A percentile compares a stretch with the other conserved stretches of the same genome.
Conservation (phyloP, 2,329 filamentous ascomycete genomes). For the Boeremia exigua region DNA sequence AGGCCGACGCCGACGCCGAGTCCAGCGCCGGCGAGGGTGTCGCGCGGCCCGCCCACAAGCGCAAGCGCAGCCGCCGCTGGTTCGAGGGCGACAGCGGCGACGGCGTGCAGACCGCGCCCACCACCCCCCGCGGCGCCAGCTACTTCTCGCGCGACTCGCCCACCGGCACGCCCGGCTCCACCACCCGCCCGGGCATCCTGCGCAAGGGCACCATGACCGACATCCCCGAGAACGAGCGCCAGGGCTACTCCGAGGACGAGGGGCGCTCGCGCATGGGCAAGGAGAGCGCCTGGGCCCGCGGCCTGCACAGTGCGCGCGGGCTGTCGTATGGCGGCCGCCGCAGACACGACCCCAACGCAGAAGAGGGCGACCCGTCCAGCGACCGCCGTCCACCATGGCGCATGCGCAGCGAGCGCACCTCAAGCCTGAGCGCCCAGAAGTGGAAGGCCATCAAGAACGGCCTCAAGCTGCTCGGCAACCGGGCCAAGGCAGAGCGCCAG, state of each 20-base stretch:
- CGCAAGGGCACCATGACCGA: constrained; percentile 57
- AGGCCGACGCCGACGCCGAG: constrained; percentile 80
- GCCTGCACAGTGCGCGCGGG: constrained; percentile 55
- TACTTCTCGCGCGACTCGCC: constrained; percentile 57
- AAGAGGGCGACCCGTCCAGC: constrained; percentile 38
- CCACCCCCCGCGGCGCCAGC: constrained; percentile 65
- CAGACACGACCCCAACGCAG: constrained; percentile 41
- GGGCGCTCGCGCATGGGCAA: constrained; percentile 55
- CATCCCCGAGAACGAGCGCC: constrained; percentile 54
- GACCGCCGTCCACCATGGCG: constrained; percentile 53
- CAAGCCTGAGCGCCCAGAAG: constrained; percentile 69
- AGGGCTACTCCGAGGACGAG: constrained; percentile 59
- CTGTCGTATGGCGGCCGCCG: constrained; percentile 53
- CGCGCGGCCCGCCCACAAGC: constrained; percentile 55
- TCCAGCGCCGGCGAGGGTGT: constrained; percentile 78
- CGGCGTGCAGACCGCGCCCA: constrained; percentile 67
- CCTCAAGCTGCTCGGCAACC: constrained; percentile 75
- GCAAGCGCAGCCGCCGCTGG: constrained; percentile 68
- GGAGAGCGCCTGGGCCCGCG: constrained; percentile 54
- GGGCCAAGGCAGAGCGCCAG: constrained; percentile 80
- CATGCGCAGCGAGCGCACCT: constrained; percentile 54
- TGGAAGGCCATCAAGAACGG: constrained; percentile 95
- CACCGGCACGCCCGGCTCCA: constrained; percentile 36
- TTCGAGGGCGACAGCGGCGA: constrained; percentile 51
- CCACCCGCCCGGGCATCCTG: constrained; percentile 57